Conservation (phyloP, 345 rosid genomes). For the Excoecaria agallocha region DNA sequence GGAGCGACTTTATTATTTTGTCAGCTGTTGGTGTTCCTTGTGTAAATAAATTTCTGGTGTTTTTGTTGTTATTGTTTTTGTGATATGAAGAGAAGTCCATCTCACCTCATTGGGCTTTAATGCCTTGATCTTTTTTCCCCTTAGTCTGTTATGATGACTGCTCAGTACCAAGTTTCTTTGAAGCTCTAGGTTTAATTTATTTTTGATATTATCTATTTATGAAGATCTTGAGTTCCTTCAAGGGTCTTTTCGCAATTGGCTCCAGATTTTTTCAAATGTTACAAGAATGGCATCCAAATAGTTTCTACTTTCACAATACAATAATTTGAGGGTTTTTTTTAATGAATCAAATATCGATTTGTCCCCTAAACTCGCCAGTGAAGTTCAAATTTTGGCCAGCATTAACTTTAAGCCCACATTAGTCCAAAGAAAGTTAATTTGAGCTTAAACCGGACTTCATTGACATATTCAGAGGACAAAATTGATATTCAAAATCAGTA, state of each 20-base stretch:
- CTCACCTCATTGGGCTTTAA: too few species aligned
- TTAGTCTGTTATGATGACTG: neutral
- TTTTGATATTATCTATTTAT: neutral
- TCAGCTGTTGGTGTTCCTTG: neutral
- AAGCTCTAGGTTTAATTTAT: neutral
- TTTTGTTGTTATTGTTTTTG: neutral
- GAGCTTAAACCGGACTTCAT: too few species aligned
- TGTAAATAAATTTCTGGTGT: neutral
- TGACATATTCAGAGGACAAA: too few species aligned
- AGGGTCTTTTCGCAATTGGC: neutral
- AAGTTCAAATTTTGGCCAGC: neutral
- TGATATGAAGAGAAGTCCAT: neutral
- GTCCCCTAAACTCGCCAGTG: neutral
- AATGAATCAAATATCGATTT: neutral
- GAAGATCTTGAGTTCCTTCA: neutral
- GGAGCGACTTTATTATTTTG: neutral
- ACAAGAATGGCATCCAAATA: neutral
- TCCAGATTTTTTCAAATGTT: neutral
- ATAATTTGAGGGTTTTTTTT: neutral
- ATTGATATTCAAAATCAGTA: too few species aligned
- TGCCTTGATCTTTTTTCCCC: too few species aligned
- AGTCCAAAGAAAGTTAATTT: neutral
- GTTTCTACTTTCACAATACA: neutral
- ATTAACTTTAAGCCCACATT: neutral
- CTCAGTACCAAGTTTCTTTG: neutral